phyloP scores from a whole-genome alignment of 1,139 yeast species.

The Debaryomycetaceae sp. region DNA sequence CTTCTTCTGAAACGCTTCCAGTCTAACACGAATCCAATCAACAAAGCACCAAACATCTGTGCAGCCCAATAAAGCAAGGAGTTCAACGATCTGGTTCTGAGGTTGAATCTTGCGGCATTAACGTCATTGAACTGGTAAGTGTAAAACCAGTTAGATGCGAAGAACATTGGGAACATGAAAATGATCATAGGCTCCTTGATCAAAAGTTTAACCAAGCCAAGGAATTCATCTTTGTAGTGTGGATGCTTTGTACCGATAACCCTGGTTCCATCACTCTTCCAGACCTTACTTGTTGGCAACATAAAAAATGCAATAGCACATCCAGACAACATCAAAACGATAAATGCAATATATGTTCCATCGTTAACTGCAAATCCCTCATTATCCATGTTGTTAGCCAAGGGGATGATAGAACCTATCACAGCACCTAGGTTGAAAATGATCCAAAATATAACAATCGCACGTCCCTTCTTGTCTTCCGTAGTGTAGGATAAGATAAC shows the following conservation, averaged over 20 bases:
- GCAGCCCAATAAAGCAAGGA: constrained; percentile 58
- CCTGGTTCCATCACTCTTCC: constrained; percentile 41
- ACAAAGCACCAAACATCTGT: constrained; percentile 56
- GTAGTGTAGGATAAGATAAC: constrained; percentile 56
- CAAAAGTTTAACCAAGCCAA: constrained; percentile 38
- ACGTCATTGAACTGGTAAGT: constrained; percentile 60
- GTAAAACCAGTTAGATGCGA: constrained; percentile 63
- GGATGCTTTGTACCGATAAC: constrained; percentile 47
- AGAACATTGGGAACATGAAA: constrained; percentile 57
- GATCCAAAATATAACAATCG: constrained; percentile 57
- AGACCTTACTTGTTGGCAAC: constrained; percentile 49
- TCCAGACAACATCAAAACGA: constrained; percentile 53
- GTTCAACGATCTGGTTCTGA: constrained; percentile 59
- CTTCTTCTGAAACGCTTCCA: constrained; percentile 37
- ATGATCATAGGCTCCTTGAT: constrained; percentile 44
- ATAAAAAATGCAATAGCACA: constrained; percentile 41
- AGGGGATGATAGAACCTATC: constrained; percentile 54
- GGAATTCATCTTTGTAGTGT: constrained; percentile 44
- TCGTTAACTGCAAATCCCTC: constrained; percentile 39
- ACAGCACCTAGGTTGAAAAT: constrained; percentile 65
- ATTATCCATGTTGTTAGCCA: constrained; percentile 45
- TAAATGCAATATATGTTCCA: constrained; percentile 57
- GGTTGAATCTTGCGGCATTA: constrained; percentile 54
- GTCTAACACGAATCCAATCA: constrained; percentile 49
- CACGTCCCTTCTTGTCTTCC: constrained; percentile 53